phyloP scores from a whole-genome alignment of 371 early-diverging fungal genomes.

The Zychaea mexicana region DNA sequence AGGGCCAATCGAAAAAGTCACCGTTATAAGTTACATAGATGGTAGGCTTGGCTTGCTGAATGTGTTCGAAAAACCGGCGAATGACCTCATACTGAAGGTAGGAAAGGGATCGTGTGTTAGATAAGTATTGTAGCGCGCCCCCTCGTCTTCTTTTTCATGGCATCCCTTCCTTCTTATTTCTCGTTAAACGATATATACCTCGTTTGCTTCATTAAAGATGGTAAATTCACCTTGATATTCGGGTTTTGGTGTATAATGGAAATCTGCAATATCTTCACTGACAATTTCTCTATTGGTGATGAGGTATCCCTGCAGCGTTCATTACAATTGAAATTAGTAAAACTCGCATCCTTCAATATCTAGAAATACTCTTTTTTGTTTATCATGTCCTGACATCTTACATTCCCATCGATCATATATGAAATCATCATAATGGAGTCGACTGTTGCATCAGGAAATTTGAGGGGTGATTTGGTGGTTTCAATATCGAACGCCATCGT shows the following conservation, averaged over 20 bases:
- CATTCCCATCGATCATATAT: conserved; percentile 97
- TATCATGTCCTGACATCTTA: conserved; percentile 25
- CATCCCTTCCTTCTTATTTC: no score
- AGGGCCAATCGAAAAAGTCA: conserved; percentile 99
- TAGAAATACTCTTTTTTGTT: background rate
- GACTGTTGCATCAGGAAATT: conserved; percentile 94
- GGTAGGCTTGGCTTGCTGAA: conserved; percentile 87
- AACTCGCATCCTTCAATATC: background rate
- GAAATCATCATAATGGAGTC: conserved; percentile 99
- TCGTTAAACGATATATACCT: no score
- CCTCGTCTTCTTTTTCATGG: no score
- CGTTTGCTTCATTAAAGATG: conserved; percentile 95
- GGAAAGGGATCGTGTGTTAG: background rate
- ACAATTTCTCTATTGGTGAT: conserved; percentile 99
- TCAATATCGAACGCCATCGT: conserved; percentile 99
- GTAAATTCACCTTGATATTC: conserved; percentile 97
- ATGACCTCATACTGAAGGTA: conserved; percentile 63
- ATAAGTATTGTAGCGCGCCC: background rate
- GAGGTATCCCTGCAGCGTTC: conserved; percentile 79
- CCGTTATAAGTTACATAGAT: conserved; percentile 99
- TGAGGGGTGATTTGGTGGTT: conserved; percentile 97
- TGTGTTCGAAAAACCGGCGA: conserved; percentile 91
- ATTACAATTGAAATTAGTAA: background rate
- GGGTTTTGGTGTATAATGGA: conserved; percentile 97
- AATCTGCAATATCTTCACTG: conserved; percentile 95